These are phyloP conservation scores for Lentinus tigrinus DNA, from an alignment of 768 basidiomycete genomes.

Conservation along the genomic window DNA sequence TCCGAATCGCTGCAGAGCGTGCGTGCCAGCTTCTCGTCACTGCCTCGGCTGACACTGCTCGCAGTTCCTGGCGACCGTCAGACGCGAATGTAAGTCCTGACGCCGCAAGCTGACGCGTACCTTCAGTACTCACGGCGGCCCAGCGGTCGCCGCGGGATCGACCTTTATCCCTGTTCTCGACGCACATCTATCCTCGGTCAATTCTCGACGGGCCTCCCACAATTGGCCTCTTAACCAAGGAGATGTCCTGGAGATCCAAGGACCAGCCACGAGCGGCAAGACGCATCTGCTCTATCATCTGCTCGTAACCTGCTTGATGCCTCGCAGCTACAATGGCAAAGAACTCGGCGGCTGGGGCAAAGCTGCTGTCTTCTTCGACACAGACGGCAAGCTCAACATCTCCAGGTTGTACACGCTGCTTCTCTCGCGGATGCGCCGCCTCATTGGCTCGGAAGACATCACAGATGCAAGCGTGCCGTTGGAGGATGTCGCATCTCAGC, in stretches of 20 bases:
- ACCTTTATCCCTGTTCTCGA: conserved; percentile 37
- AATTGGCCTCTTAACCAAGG: conserved; percentile 44
- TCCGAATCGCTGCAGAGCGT: conserved; percentile 18
- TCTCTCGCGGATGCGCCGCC: conserved; percentile 39
- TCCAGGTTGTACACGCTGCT: conserved; percentile 54
- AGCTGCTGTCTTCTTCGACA: conserved; percentile 68
- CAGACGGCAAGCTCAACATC: conserved; percentile 64
- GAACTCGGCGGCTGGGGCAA: conserved; percentile 60
- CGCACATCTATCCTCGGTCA: conserved; percentile 22
- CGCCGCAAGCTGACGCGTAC: neutral
- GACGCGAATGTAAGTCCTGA: conserved; percentile 33
- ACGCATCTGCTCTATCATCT: conserved; percentile 74
- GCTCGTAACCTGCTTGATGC: conserved; percentile 57
- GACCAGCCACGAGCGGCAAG: conserved; percentile 73
- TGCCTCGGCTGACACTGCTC: neutral
- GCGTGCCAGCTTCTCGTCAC: neutral
- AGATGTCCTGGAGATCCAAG: conserved; percentile 76
- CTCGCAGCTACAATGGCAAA: conserved; percentile 33
- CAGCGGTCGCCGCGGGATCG: conserved; percentile 31
- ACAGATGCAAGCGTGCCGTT: conserved; percentile 1
- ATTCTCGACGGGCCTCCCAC: conserved; percentile 11
- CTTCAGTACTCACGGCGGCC: neutral
- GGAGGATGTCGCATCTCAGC: conserved; percentile 34
- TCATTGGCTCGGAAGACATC: conserved; percentile 17
- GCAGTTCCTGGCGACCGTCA: conserved; percentile 45